phyloP scores from a whole-genome alignment of 768 basidiomycete genomes.

The Tulasnella sp. region DNA sequence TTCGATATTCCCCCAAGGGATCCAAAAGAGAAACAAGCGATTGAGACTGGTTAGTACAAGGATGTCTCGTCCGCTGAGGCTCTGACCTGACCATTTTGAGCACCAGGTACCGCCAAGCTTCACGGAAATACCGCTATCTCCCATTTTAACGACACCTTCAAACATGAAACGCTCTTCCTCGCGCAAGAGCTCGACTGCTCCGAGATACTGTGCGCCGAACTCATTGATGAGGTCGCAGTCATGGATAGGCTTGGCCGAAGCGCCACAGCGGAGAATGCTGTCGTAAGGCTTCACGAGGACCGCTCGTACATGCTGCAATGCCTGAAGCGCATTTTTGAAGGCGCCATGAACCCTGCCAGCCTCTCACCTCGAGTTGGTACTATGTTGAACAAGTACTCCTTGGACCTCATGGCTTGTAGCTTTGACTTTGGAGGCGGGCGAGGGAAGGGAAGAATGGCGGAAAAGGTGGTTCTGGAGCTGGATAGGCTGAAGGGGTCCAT shows the following conservation, averaged over 20 bases:
- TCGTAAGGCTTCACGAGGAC: constrained; percentile 57
- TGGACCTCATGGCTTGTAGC: constrained; percentile 13
- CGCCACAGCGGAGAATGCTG: constrained; percentile 49
- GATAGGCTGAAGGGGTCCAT: constrained; percentile 47
- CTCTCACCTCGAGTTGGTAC: constrained; percentile 12
- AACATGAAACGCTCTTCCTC: constrained; percentile 63
- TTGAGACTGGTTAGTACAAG: constrained; percentile 46
- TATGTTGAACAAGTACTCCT: constrained; percentile 31
- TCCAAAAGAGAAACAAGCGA: constrained; percentile 53
- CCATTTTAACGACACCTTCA: constrained; percentile 62
- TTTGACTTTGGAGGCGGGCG: constrained; percentile 15
- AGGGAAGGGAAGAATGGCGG: constrained; percentile 35
- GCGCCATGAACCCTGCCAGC: constrained; percentile 28
- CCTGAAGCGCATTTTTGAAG: constrained; percentile 56
- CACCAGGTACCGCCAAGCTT: constrained; percentile 54
- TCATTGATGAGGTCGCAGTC: constrained; percentile 24
- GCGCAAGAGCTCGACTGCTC: constrained; percentile 73
- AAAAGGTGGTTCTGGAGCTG: constrained; percentile 49
- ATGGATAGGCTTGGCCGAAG: constrained; percentile 51
- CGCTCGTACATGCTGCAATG: constrained; percentile 63
- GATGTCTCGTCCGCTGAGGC: background rate
- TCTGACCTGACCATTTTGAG: too few species aligned
- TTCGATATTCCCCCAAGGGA: constrained; percentile 55
- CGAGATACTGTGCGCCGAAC: constrained; percentile 63
- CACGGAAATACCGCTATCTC: constrained; percentile 50